Percentiles rank a stretch among this genome's conserved stretches.
These are phyloP conservation scores for Moringa oleifera DNA, from an alignment of 345 rosid species.

Conservation along the genomic window DNA sequence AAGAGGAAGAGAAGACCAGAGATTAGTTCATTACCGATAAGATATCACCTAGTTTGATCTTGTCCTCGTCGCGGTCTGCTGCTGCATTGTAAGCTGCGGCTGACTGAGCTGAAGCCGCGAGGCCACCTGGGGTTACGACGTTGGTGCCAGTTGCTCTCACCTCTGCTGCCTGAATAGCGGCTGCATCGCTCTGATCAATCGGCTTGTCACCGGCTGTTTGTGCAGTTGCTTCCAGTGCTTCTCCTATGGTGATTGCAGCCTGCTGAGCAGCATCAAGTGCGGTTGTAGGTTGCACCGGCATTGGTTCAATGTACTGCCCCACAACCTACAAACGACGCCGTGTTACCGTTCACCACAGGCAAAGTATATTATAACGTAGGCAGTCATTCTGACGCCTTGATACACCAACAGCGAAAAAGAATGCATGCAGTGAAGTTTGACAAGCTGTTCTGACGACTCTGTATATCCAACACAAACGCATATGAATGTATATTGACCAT, in stretches of 20 bases:
- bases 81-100: constrained; percentile 53
- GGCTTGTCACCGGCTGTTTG: constrained; percentile 39
- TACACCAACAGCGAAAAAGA: too few relatives aligned
- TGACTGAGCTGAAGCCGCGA: constrained; percentile 65
- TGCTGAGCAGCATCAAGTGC: constrained; percentile 19
- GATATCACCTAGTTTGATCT: constrained; percentile 49
- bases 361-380: too few relatives aligned
- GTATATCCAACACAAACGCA: too few relatives aligned
- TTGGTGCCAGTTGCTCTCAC: constrained; percentile 57
- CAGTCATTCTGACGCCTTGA: too few relatives aligned
- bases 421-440: too few relatives aligned
- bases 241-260: constrained; percentile 51
- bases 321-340: constrained; percentile 40
- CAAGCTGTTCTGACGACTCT: too few relatives aligned
- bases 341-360: too few relatives aligned
- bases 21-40: constrained; percentile 30
- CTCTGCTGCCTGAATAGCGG: constrained; percentile 75
- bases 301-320: constrained; percentile 42
- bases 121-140: constrained; percentile 40
- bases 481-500: neutral
- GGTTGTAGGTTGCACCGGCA: constrained; percentile 24
- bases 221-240: constrained; percentile 57
- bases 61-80: constrained; percentile 31
- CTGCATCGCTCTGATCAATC: constrained; percentile 61
- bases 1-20: too few relatives aligned